A percentile compares a stretch with the other conserved stretches of the same genome.
phyloP scores from a whole-genome alignment of 352 stramenopile species.

The Globisporangium irregulare region DNA sequence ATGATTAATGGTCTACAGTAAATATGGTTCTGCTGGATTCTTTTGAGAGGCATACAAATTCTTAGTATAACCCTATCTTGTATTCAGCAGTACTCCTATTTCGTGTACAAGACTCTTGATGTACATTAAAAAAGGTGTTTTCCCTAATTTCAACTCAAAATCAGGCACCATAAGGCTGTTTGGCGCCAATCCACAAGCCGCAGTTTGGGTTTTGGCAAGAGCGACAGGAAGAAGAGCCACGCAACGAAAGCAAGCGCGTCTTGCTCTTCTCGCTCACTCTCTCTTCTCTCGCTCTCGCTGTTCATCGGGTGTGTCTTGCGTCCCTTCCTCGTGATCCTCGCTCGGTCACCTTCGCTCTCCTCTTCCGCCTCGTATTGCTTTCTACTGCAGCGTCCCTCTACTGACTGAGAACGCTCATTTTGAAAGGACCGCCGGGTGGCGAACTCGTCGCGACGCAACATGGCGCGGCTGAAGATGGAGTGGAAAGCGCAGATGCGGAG shows the following conservation, averaged over 20 bases:
- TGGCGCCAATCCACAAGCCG: too few relatives aligned
- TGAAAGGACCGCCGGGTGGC: slow-evolving; percentile 18
- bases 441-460: not conserved
- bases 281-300: not conserved
- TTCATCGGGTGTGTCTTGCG: too few relatives aligned
- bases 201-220: not conserved
- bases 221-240: not conserved
- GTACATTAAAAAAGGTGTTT: too few relatives aligned
- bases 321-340: not conserved
- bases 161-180: not conserved
- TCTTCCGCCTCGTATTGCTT: too few relatives aligned
- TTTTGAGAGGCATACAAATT: too few relatives aligned
- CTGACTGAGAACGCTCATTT: too few relatives aligned
- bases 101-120: too few relatives aligned
- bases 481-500: slow-evolving; percentile 14
- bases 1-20: not conserved
- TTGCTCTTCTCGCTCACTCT: not conserved
- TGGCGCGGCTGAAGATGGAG: slow-evolving; percentile 19
- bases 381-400: too few relatives aligned
- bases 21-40: too few relatives aligned
- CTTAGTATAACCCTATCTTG: not conserved
- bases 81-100: not conserved
- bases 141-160: not conserved
- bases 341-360: too few relatives aligned
- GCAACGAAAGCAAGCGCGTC: not conserved